Base-by-base conservation (phyloP, 768 basidiomycete species). In the Wakefieldia striispora region DNA sequence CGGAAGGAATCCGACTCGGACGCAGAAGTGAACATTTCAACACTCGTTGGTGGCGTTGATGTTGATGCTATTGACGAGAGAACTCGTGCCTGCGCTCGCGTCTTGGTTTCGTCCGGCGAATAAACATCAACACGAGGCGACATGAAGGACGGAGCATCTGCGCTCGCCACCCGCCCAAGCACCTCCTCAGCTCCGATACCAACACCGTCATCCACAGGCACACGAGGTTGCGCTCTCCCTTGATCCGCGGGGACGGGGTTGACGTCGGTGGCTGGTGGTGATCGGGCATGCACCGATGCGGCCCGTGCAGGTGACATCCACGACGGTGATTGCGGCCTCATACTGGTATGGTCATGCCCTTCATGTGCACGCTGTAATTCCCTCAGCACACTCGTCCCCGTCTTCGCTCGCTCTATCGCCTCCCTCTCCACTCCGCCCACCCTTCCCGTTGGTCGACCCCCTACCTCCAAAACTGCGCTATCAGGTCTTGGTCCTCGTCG, bases 401-500 rank as follows among this genome's bases (percentile, higher is more conserved):
- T 50, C 45, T 54, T 56, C 20, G 41, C 46, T 35, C 60, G 67
- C n/a, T 70, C 68, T 49, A 58, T 53, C 27, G 55, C 64, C 37
- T 69, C 63, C 50, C 45, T 62, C 37, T 53, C 67, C 37, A 71
- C 61, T 20, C 66, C 53, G 44, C 65, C 60, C 60, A 59, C 26
- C 70, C 63, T 53, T 51, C 66, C 58, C 43, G 66, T 45, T 9
- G 47, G 48, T 26, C 44, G 49, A 39, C 50, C 52, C 36, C 27
- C 24, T 41, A 49, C 49, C 29, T 17, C 49, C 27, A 41, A 38
- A 36, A 13, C 23, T 21, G 45, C 48, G 37, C 43, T 46, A 40
- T 60, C 53, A 8, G 93, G 93, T 49, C 95, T 76, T 24, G 72
- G 55, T 3, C 95, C 95, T 43, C 92, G 78, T 27, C 83, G 84